Conservation (phyloP, 495 filamentous ascomycete genomes). For the Staphylotrichum tortipilum region DNA sequence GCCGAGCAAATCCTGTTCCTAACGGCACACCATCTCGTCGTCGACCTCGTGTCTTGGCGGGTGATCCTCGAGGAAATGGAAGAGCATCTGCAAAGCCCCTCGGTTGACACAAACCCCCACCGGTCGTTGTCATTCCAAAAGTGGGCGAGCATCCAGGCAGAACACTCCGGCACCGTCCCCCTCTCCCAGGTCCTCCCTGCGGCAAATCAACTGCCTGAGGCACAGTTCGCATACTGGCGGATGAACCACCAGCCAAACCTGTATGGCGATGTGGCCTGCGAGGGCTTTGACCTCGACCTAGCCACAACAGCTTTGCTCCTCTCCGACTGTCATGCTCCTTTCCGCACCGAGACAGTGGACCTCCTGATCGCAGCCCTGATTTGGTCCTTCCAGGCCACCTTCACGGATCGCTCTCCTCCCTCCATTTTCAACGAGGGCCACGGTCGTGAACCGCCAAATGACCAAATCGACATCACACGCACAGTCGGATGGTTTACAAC, state of each 20-base stretch:
- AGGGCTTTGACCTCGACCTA: conserved; percentile 15
- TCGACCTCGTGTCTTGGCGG: conserved; percentile 57
- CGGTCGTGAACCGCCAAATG: conserved; percentile 18
- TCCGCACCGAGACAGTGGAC: conserved; percentile 28
- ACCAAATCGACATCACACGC: conserved; percentile 16
- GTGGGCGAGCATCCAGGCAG: conserved; percentile 36
- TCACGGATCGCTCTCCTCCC: conserved; percentile 38
- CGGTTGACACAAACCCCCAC: background rate
- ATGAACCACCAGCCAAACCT: conserved; percentile 22
- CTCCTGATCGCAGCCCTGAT: conserved; percentile 26
- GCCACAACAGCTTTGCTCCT: conserved; percentile 14
- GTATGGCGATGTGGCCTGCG: conserved; percentile 16
- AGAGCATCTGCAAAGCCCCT: conserved; percentile 31
- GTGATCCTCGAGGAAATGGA: conserved; percentile 53
- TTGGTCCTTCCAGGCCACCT: conserved; percentile 23
- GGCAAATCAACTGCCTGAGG: background rate
- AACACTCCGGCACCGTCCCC: background rate
- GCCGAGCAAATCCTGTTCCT: conserved; percentile 39
- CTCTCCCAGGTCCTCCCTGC: conserved; percentile 1
- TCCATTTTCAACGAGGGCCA: conserved; percentile 36
- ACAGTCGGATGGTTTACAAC: conserved; percentile 28
- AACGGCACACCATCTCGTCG: conserved; percentile 50
- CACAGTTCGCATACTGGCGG: conserved; percentile 23
- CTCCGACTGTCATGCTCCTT: conserved; percentile 16
- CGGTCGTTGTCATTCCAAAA: conserved; percentile 41